A percentile compares a stretch with the other conserved stretches of the same genome.
phyloP scores from a whole-genome alignment of 495 filamentous ascomycete species.

The Lophiotrema nucula region DNA sequence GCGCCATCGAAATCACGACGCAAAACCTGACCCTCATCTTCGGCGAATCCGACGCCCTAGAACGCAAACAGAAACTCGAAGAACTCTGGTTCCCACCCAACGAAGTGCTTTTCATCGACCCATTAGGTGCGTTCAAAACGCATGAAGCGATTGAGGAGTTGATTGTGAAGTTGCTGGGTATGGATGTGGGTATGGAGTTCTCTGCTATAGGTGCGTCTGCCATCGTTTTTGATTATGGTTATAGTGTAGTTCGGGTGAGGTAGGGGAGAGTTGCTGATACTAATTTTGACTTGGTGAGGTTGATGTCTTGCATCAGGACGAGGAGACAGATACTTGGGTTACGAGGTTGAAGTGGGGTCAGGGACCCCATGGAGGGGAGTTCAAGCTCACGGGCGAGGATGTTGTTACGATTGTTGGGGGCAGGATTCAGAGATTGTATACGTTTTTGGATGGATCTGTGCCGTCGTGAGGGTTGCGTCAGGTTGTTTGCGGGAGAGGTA shows the following conservation, averaged over 20 bases:
- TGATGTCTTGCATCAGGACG: background rate
- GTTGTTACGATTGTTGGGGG: slow-evolving; percentile 14
- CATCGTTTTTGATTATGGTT: background rate
- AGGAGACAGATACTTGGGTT: slow-evolving; percentile 3
- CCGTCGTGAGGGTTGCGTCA: no score
- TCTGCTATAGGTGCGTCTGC: slow-evolving; percentile 1
- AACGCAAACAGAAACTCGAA: background rate
- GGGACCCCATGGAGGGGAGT: slow-evolving; percentile 2
- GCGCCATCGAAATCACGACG: background rate
- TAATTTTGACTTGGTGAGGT: no score
- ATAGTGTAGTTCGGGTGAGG: no score
- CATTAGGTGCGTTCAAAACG: slow-evolving; percentile 12
- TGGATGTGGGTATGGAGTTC: slow-evolving; percentile 4
- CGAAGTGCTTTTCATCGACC: slow-evolving; percentile 7
- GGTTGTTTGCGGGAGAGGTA: no score
- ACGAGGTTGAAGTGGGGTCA: slow-evolving; percentile 12
- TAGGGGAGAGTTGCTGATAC: background rate
- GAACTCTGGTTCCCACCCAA: background rate
- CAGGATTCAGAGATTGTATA: slow-evolving; percentile 9
- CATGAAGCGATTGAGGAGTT: slow-evolving; percentile 9
- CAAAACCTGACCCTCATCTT: background rate
- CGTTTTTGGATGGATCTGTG: slow-evolving; percentile 5
- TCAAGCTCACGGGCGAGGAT: slow-evolving; percentile 6
- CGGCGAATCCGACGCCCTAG: background rate
- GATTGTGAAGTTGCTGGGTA: slow-evolving; percentile 1